A percentile compares a stretch with the other conserved stretches of the same genome.
phyloP scores from a whole-genome alignment of 2,329 filamentous ascomycete species.

The Macroventuria anomochaeta region DNA sequence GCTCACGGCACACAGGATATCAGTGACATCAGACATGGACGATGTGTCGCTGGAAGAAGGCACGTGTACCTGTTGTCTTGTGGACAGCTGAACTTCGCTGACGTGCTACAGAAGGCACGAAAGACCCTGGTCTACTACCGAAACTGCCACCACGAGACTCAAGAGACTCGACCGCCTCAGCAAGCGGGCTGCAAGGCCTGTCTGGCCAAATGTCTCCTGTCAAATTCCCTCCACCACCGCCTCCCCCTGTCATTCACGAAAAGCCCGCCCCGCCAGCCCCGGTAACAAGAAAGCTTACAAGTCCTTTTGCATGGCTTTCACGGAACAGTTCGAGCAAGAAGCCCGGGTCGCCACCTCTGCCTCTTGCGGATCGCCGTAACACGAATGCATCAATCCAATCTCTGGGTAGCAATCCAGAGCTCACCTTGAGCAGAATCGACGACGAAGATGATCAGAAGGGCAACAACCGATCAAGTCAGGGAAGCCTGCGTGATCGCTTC shows the following conservation, averaged over 20 bases:
- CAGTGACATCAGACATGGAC: slow-evolving; percentile 63
- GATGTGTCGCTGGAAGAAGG: slow-evolving; percentile 70
- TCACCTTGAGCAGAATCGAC: slow-evolving; percentile 77
- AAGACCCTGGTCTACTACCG: slow-evolving; percentile 46
- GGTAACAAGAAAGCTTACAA: slow-evolving; percentile 74
- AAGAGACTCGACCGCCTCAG: slow-evolving; percentile 49
- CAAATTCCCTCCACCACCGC: slow-evolving; percentile 50
- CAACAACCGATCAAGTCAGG: slow-evolving; percentile 46
- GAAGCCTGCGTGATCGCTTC: slow-evolving; percentile 56
- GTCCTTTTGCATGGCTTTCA: slow-evolving; percentile 53
- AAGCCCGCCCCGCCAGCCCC: slow-evolving; percentile 36
- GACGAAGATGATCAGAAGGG: slow-evolving; percentile 55
- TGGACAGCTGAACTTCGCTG: slow-evolving; percentile 16
- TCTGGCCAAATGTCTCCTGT: slow-evolving; percentile 75
- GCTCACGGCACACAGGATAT: slow-evolving; percentile 61
- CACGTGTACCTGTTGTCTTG: slow-evolving; percentile 49
- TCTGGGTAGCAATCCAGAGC: slow-evolving; percentile 78
- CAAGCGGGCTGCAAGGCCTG: slow-evolving; percentile 66
- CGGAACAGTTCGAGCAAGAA: slow-evolving; percentile 62
- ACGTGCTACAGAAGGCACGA: slow-evolving; percentile 37
- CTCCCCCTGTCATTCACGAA: slow-evolving; percentile 39
- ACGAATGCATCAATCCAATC: slow-evolving; percentile 83
- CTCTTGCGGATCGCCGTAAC: slow-evolving; percentile 66
- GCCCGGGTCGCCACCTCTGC: slow-evolving; percentile 63
- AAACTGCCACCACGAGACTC: slow-evolving; percentile 63